Conservation (phyloP, 2,329 filamentous ascomycete species). For the Microsporum ferrugineum region DNA sequence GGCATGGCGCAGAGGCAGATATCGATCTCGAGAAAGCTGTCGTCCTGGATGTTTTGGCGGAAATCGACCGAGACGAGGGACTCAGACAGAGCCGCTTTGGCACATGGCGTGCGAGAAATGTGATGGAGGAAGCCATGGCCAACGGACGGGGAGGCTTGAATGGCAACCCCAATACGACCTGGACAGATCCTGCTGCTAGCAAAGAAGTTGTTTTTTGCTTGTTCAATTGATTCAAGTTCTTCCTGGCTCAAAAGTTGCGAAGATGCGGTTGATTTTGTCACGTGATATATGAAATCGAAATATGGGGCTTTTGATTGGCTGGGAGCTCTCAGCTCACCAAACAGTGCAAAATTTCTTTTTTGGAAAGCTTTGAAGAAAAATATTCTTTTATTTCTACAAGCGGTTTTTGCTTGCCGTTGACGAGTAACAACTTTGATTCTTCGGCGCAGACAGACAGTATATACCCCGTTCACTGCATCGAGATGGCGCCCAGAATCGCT, state of each 20-base stretch:
- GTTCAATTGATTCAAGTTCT: not conserved
- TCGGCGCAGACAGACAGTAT: not conserved
- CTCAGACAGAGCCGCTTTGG: constrained; percentile 47
- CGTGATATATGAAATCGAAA: not conserved
- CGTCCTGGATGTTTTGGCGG: constrained; percentile 26
- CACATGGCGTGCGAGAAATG: constrained; percentile 48
- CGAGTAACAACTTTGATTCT: not conserved
- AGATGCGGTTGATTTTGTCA: not conserved
- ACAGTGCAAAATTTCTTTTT: constrained; percentile 15
- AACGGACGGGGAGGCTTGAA: constrained; percentile 15
- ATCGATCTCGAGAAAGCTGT: constrained; percentile 43
- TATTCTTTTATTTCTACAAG: not conserved
- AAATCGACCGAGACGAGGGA: constrained; percentile 37
- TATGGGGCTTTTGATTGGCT: constrained; percentile 5
- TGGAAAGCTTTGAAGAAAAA: constrained; percentile 3
- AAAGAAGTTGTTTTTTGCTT: constrained; percentile 1
- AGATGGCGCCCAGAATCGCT: constrained; percentile 34
- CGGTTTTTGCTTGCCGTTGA: not conserved
- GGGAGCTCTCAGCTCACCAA: constrained; percentile 6
- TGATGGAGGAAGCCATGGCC: constrained; percentile 49
- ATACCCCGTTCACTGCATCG: not conserved
- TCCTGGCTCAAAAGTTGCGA: not conserved
- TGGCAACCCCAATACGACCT: constrained; percentile 4
- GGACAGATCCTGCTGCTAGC: constrained; percentile 1
- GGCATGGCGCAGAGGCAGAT: constrained; percentile 44